Evolutionary conservation across 805 yeast genomes (phyloP), one percentile per base, ranked within the genome.

Genomic region (Lipomyces sp.): DNA sequence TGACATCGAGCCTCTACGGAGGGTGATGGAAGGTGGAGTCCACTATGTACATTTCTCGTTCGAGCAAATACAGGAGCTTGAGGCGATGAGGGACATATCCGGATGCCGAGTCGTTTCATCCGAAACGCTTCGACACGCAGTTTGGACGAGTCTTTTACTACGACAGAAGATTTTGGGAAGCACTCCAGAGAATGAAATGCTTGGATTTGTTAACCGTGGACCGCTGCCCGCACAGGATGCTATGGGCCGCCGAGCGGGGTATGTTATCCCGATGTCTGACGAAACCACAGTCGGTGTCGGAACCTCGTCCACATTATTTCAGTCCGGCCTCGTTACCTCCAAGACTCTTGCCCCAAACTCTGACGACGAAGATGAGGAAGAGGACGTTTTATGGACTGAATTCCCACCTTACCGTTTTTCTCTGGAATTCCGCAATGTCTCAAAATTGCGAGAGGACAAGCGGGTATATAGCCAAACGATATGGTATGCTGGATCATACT

Each of bases 401-500:
- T 70, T 71, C 36, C 83, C 82, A 4, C 82, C 83, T 1, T 78
- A 74, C 58, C 62, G 83, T 47, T 77, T 78, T 59, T 74, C 81
- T 0, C 71, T 78, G 43, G 76, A 79, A 3, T 79, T 79, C 62
- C 70, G 74, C 7, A 71, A 76, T 45, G 72, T 79, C 2, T 71
- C 76, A 2, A 71, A 70, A 11, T 65, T 79, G 16, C 63, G 68
- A 14, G 69, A 74, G 1, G 78, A 73, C 16, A 74, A 71, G 57
- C 65, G 82, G 37, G 75, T 76, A 1, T 78, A 78, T 57, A 75
- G 78, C 8, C 72, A 74, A 51, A 73, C 80, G 0, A 67, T 77
- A 31, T 78, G 82, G 81, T 78, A 78, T 59, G 81, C 81, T n/a
- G 83, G 83, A 0, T 77, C 82, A 10, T 76, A 74, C 57, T 79